These are phyloP conservation scores for Arachnomyces sp. DNA, from an alignment of 2,329 filamentous ascomycete species.

Conservation along the genomic window DNA sequence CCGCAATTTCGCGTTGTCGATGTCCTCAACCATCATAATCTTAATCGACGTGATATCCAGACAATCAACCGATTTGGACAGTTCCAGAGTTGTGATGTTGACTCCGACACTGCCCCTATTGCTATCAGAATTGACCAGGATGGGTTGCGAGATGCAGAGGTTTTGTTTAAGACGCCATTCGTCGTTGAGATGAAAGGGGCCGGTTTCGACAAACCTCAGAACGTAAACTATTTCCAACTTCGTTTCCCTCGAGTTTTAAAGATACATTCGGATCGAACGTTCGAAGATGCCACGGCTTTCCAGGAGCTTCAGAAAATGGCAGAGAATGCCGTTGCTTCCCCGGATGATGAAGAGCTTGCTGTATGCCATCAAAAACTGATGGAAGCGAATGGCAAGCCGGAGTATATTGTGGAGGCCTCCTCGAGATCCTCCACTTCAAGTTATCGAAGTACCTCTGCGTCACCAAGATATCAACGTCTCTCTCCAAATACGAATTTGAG, in stretches of 20 bases:
- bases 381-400: slow-evolving; percentile 3
- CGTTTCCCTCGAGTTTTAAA: slow-evolving; percentile 71
- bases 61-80: slow-evolving; percentile 44
- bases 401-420: slow-evolving; percentile 12
- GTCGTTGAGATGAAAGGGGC: slow-evolving; percentile 76
- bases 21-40: slow-evolving; percentile 43
- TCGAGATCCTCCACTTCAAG: slow-evolving; percentile 4
- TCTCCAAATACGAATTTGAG: too few relatives aligned
- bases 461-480: too few relatives aligned
- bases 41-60: slow-evolving; percentile 47
- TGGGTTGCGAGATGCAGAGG: slow-evolving; percentile 26
- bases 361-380: slow-evolving; percentile 7
- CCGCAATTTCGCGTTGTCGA: slow-evolving; percentile 63
- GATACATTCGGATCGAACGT: slow-evolving; percentile 67
- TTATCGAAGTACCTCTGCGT: too few relatives aligned
- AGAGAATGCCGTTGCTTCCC: slow-evolving; percentile 44
- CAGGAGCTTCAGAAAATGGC: slow-evolving; percentile 63
- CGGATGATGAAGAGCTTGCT: slow-evolving; percentile 17
- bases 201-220: slow-evolving; percentile 65
- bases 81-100: slow-evolving; percentile 35
- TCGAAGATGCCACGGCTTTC: slow-evolving; percentile 61
- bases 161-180: slow-evolving; percentile 60
- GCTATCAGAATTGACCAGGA: slow-evolving; percentile 41
- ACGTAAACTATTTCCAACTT: slow-evolving; percentile 63
- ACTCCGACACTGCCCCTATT: slow-evolving; percentile 28